Evolutionary conservation across 1,284 basidiomycete species (phyloP), one percentile per base, ranked within the genome.

Genomic region (Ganoderma lucidum): DNA sequence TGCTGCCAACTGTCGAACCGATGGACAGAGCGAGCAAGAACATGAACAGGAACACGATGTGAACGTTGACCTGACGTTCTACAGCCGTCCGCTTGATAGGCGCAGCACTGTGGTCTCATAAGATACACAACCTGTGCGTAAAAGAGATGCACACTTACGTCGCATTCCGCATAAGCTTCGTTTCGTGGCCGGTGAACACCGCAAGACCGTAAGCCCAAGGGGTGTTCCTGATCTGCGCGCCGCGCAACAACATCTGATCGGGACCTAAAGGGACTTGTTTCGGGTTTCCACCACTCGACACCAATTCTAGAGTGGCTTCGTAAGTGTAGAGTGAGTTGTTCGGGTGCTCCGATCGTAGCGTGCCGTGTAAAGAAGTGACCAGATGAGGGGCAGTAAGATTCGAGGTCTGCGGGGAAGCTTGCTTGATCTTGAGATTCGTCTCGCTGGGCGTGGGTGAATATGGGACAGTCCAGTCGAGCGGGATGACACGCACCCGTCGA

Each of bases 351-450:
- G 95, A 97, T 55, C 94, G 89, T 39, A 99, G 83, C 51, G 93
- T 90, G 5, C 98, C 98, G 28, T 90, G 90, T 1, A 99, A 85
- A 3, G 89, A 81, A 8, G 88, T 87, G 32, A 96, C 92, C 3
- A 92, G 86, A 17, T 90, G 83, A 0, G 97, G 96, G 1, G 93
- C 89, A 12, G 91, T 96, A 55, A 98, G 85, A 14, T 86, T 77
- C 0, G 94, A 83, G 0, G 97, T 98, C 35, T 95, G 90, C 0
- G 94, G 86, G 19, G 93, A 93, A 0, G 95, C 95, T 82, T 99
- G 97, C 80, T 99, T 99, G 83, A 99, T 99, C 85, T 99, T 99
- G 74, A 99, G 86, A 78, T 99, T 99, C 6, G 98, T 99, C 84
- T 99, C 97, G 32, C 96, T 96, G 30, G n/a, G 23, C 17, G 15